phyloP scores from a whole-genome alignment of 371 early-diverging fungal species.

The Syncephalastrum contaminatum region DNA sequence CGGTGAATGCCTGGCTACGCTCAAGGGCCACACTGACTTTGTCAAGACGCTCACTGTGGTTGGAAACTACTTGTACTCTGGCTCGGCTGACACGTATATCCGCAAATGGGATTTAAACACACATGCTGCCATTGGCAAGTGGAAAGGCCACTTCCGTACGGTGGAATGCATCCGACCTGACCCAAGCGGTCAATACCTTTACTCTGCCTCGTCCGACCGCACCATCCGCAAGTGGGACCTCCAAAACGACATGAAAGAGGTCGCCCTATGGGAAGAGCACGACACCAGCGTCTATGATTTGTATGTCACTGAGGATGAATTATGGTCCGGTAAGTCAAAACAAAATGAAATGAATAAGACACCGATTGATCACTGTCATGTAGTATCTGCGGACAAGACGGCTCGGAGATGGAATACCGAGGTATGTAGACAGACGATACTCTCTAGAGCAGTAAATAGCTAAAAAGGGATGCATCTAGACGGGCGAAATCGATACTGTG shows the following conservation, averaged over 20 bases:
- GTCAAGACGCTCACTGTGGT: slow-evolving; percentile 64
- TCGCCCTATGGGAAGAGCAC: slow-evolving; percentile 58
- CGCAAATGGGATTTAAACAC: slow-evolving; percentile 62
- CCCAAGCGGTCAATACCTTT: slow-evolving; percentile 48
- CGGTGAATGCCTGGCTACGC: slow-evolving; percentile 54
- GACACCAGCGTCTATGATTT: slow-evolving; percentile 72
- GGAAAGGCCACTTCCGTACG: slow-evolving; percentile 63
- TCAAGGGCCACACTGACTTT: slow-evolving; percentile 69
- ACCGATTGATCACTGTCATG: background rate
- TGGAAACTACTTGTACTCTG: slow-evolving; percentile 56
- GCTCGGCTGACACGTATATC: slow-evolving; percentile 73
- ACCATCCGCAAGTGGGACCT: slow-evolving; percentile 71
- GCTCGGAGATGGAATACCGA: slow-evolving; percentile 58
- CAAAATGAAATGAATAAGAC: background rate
- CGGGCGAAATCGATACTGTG: slow-evolving; percentile 59
- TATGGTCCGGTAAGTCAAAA: slow-evolving; percentile 60
- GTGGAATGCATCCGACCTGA: slow-evolving; percentile 62
- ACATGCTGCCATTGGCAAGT: slow-evolving; percentile 35
- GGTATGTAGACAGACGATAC: slow-evolving; percentile 11
- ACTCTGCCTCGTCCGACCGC: slow-evolving; percentile 68
- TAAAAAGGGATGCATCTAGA: slow-evolving; percentile 25
- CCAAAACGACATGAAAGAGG: slow-evolving; percentile 33
- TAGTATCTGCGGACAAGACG: slow-evolving; percentile 77
- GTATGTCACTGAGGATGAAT: slow-evolving; percentile 45
- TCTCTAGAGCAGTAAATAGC: background rate